Conservation (phyloP, 768 basidiomycete species). For the Hemileccinum rubropunctum region DNA sequence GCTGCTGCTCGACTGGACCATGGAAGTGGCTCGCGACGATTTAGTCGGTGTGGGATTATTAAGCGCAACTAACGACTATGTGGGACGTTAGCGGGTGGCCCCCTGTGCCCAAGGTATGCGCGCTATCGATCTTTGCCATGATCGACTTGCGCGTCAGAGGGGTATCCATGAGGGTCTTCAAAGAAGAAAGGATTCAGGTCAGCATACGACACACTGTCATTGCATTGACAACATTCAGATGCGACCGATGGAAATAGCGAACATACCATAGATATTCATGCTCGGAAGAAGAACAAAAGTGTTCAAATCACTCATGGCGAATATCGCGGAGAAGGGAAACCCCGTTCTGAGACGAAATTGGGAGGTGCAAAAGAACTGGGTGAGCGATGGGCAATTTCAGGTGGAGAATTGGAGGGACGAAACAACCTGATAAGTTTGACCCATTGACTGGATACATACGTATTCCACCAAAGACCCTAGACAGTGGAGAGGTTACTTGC, state of each 20-base stretch:
- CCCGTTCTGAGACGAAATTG: too few relatives aligned
- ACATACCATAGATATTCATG: slow-evolving; percentile 37
- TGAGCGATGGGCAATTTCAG: slow-evolving; percentile 44
- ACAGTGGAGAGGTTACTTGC: too few relatives aligned
- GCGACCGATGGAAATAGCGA: slow-evolving; percentile 39
- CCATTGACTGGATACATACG: too few relatives aligned
- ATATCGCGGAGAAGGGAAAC: slow-evolving; percentile 47
- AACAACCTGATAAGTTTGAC: too few relatives aligned
- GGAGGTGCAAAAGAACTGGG: slow-evolving; percentile 48
- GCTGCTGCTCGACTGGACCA: not conserved
- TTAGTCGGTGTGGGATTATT: too few relatives aligned
- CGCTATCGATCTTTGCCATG: not conserved
- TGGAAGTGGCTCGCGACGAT: not conserved
- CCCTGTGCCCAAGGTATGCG: not conserved
- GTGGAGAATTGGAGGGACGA: too few relatives aligned
- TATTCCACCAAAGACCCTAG: too few relatives aligned
- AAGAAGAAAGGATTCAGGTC: not conserved
- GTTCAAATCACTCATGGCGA: slow-evolving; percentile 50
- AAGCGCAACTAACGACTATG: not conserved
- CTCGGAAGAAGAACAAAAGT: slow-evolving; percentile 26
- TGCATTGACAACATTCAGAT: slow-evolving; percentile 38
- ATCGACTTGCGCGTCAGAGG: slow-evolving; percentile 6
- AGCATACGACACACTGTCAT: not conserved
- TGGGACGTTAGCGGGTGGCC: not conserved
- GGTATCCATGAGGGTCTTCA: slow-evolving; percentile 11